A percentile compares a stretch with the other conserved stretches of the same genome.
Conservation (phyloP, 23 red algal genomes). For the Cyanidioschyzon merolae region DNA sequence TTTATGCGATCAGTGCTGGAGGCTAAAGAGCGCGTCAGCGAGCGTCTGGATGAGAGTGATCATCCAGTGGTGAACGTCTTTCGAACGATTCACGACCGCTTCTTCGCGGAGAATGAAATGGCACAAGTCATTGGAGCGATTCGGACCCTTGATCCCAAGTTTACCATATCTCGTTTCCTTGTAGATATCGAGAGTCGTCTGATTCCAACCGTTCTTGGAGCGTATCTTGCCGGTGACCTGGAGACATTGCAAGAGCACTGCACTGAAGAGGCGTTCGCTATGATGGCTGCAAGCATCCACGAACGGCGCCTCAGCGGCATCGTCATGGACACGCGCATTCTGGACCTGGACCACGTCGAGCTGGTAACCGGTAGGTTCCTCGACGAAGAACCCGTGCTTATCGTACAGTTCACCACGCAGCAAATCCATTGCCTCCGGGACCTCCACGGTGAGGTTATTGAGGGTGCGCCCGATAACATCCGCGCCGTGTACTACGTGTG, state of each 20-base stretch:
- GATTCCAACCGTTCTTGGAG: slow-evolving; percentile 62
- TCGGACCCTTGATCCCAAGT: slow-evolving; percentile 54
- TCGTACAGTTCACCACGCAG: slow-evolving; percentile 89
- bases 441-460: slow-evolving; percentile 43
- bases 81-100: slow-evolving; percentile 73
- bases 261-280: slow-evolving; percentile 68
- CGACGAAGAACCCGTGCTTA: slow-evolving; percentile 77
- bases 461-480: slow-evolving; percentile 87
- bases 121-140: slow-evolving; percentile 85
- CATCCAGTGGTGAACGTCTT: slow-evolving; percentile 70
- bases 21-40: slow-evolving; percentile 79
- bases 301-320: slow-evolving; percentile 60
- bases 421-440: slow-evolving; percentile 93
- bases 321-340: slow-evolving; percentile 74
- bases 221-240: slow-evolving; percentile 60
- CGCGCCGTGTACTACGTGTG: slow-evolving; percentile 72
- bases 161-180: slow-evolving; percentile 75
- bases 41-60: slow-evolving; percentile 87
- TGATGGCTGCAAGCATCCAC: slow-evolving; percentile 62
- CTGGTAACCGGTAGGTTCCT: slow-evolving; percentile 62
- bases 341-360: slow-evolving; percentile 73
- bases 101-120: slow-evolving; percentile 98
- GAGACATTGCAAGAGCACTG: slow-evolving; percentile 33
- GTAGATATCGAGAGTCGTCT: slow-evolving; percentile 41
- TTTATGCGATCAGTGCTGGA: slow-evolving; percentile 79